These are phyloP conservation scores for Lachancea meyersii DNA, from an alignment of 805 yeast genomes.

Conservation along the genomic window DNA sequence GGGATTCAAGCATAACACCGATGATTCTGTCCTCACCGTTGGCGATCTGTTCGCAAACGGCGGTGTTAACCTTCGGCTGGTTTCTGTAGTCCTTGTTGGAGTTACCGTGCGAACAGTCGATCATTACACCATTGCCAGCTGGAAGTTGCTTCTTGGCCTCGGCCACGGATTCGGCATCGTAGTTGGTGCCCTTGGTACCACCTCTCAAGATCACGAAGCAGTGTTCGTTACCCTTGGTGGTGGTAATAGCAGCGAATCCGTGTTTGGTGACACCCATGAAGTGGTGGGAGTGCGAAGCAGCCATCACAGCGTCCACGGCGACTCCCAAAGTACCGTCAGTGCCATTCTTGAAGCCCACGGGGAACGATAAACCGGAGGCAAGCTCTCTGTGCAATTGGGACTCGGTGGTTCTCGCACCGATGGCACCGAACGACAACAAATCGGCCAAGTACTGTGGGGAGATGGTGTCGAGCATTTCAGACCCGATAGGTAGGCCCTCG, in stretches of 20 bases:
- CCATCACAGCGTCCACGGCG: constrained; percentile 89
- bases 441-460: constrained; percentile 95
- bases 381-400: constrained; percentile 96
- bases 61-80: constrained; percentile 87
- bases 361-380: constrained; percentile 97
- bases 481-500: constrained; percentile 83
- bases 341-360: constrained; percentile 97
- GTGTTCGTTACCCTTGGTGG: constrained; percentile 91
- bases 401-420: constrained; percentile 98
- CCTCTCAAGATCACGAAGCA: constrained; percentile 95
- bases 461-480: constrained; percentile 97
- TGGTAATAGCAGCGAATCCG: constrained; percentile 93
- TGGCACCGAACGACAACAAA: constrained; percentile 89
- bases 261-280: constrained; percentile 96
- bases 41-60: constrained; percentile 75
- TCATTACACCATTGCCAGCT: constrained; percentile 58
- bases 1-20: constrained; percentile 94
- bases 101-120: constrained; percentile 98
- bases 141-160: constrained; percentile 63
- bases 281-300: constrained; percentile 89
- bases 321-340: constrained; percentile 93
- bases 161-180: constrained; percentile 70
- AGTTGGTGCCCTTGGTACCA: constrained; percentile 90
- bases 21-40: constrained; percentile 74
- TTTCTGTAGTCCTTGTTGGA: constrained; percentile 89